Evolutionary conservation across 2,329 filamentous ascomycete species (phyloP).

Genomic region (Neoarthrinium moseri): DNA sequence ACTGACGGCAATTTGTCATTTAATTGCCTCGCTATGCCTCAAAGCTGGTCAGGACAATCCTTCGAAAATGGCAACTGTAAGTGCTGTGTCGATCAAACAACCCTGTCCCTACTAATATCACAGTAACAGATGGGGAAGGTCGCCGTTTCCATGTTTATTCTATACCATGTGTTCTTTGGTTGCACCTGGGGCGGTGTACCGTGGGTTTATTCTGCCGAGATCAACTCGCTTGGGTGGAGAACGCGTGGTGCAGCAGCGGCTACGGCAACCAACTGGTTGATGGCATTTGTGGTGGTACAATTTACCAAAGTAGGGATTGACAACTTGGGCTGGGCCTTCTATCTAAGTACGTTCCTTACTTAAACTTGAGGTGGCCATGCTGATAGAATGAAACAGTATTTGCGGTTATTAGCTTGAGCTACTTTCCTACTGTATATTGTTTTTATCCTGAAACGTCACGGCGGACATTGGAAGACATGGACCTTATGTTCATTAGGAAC

Average conservation of each 20-base stretch:
- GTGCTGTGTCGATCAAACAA: not conserved
- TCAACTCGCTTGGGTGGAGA: constrained; percentile 40
- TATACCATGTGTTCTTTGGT: constrained; percentile 41
- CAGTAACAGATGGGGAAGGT: constrained; percentile 33
- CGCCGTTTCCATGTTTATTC: constrained; percentile 40
- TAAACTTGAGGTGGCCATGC: not conserved
- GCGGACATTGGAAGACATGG: constrained; percentile 37
- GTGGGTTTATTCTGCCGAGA: constrained; percentile 41
- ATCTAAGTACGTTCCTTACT: constrained; percentile 31
- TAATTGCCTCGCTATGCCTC: constrained; percentile 35
- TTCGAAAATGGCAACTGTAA: constrained; percentile 23
- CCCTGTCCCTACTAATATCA: too few relatives aligned
- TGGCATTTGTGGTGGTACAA: constrained; percentile 40
- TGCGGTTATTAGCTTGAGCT: constrained; percentile 20
- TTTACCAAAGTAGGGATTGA: constrained; percentile 42
- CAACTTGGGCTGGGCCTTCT: constrained; percentile 40
- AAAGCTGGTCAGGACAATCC: constrained; percentile 29
- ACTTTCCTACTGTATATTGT: constrained; percentile 38
- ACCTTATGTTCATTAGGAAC: constrained; percentile 21
- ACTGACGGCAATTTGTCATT: constrained; percentile 32
- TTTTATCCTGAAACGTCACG: constrained; percentile 44
- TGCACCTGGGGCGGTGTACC: constrained; percentile 36
- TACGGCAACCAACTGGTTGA: constrained; percentile 43
- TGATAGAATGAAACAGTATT: constrained; percentile 20
- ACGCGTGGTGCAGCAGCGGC: constrained; percentile 40